These are phyloP conservation scores for Somion occarium DNA, from an alignment of 1,284 basidiomycete species.

Conservation along the genomic window DNA sequence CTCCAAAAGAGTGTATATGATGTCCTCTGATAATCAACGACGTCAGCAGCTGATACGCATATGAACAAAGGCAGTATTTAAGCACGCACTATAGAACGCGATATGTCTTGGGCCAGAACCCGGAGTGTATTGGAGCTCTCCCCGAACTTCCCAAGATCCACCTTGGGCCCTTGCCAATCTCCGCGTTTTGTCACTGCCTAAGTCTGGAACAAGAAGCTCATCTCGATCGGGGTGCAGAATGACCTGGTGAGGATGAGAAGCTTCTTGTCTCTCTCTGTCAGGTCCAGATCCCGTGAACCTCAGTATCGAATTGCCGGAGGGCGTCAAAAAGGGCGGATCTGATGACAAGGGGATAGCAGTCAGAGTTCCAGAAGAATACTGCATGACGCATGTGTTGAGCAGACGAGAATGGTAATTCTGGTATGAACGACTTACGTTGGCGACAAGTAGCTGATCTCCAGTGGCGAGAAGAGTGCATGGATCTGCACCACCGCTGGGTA, in stretches of 20 bases:
- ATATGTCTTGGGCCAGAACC: conserved; percentile 71
- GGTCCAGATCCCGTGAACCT: conserved; percentile 48
- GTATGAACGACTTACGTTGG: conserved; percentile 52
- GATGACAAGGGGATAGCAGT: conserved; percentile 45
- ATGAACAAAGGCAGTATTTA: background rate
- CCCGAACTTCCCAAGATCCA: conserved; percentile 42
- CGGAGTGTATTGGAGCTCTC: conserved; percentile 38
- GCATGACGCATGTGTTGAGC: background rate
- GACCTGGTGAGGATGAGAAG: conserved; percentile 68
- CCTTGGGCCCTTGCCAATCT: conserved; percentile 39
- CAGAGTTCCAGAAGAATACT: conserved; percentile 63
- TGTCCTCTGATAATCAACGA: conserved; percentile 22
- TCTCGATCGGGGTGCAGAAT: conserved; percentile 35
- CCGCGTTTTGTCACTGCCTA: conserved; percentile 65
- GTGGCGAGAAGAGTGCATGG: conserved; percentile 55
- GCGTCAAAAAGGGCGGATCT: conserved; percentile 38
- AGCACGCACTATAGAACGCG: conserved; percentile 48
- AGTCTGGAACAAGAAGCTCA: conserved; percentile 66
- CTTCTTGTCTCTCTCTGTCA: conserved; percentile 54
- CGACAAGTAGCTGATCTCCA: conserved; percentile 50
- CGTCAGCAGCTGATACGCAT: conserved; percentile 1
- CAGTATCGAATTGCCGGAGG: conserved; percentile 12
- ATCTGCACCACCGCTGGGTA: conserved; percentile 49
- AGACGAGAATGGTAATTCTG: background rate
- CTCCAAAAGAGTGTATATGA: conserved; percentile 63